Evolutionary conservation across 495 filamentous ascomycete genomes (phyloP), one percentile per base, ranked within the genome.

Genomic region (Tuber umbilicatum): DNA sequence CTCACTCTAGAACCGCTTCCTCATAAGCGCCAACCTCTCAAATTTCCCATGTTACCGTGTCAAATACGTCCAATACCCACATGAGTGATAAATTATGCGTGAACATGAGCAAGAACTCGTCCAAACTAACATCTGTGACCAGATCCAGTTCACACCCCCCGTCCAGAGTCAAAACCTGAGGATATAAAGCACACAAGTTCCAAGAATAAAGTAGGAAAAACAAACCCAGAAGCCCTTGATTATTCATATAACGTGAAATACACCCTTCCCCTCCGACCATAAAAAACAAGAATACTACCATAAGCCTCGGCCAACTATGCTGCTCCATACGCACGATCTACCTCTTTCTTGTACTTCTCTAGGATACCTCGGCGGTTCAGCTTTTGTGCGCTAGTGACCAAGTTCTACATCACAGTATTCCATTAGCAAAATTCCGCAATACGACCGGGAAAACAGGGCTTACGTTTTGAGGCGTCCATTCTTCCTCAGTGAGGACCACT

Each of bases 401-500:
- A 81, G 74, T 84, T 83, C 91, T 93, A 76, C 74, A 85, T 78
- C 85, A 81, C 74, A 75, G 17, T n/a, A 37, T 35, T 14, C 14
- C 5, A 73, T 73, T 39, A 64, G 71, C 70, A 64, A 16, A 55
- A 14, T 31, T 27, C 69, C 21, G 39, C 23, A 42, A 75, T 10
- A 68, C 75, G 2, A 42, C 2, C 68, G 45, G 12, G 47, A 27
- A 68, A 55, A 40, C 21, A 47, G 37, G 7, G 74, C 93, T 90
- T 87, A 97, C 94, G 84, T 97, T 98, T 73, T 96, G 91, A 70
- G 95, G 92, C 37, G 91, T 97, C 95, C 95, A 99, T 83, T 99
- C 95, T 84, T 99, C 94, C 77, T 97, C 94, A 1, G 93, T 91
- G 81, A 99, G 83, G 9, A 97, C 93, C 19, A 97, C 93, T 76